Evolutionary conservation across 2,329 filamentous ascomycete species (phyloP).

Genomic region (Paecilomyces variotii): DNA sequence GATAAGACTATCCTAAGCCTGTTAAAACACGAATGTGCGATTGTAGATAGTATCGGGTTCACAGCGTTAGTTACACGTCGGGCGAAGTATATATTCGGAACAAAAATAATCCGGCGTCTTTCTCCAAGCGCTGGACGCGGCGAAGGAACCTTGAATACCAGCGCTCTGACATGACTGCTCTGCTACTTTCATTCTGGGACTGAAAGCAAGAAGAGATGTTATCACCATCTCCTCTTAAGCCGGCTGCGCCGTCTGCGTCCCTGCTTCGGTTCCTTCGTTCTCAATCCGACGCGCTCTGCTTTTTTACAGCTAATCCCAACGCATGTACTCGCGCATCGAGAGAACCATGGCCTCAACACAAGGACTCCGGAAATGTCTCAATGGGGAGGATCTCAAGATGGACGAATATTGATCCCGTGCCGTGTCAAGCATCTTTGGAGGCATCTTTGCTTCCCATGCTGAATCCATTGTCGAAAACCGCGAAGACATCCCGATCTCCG

Average conservation of each 20-base stretch:
- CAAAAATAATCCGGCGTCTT: conserved; percentile 3
- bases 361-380: conserved; percentile 8
- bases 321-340: conserved; percentile 12
- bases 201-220: conserved; percentile 29
- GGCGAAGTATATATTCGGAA: conserved; percentile 1
- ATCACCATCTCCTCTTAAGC: conserved; percentile 24
- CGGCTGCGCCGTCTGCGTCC: conserved; percentile 42
- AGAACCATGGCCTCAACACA: background rate
- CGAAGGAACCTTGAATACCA: background rate
- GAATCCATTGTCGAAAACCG: conserved; percentile 5
- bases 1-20: too few relatives aligned
- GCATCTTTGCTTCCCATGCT: conserved; percentile 21
- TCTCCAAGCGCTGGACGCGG: background rate
- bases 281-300: conserved; percentile 55
- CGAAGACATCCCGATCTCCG: conserved; percentile 8
- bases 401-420: conserved; percentile 11
- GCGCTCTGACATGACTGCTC: background rate
- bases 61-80: background rate
- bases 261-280: conserved; percentile 66
- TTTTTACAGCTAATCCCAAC: conserved; percentile 39
- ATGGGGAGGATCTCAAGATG: conserved; percentile 14
- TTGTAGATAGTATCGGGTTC: background rate
- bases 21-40: background rate
- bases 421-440: conserved; percentile 18
- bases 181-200: background rate